Percentiles rank a stretch among this genome's conserved stretches.
Conservation (phyloP, 371 early-diverging fungal genomes). For the Syncephalastrum racemosum region DNA sequence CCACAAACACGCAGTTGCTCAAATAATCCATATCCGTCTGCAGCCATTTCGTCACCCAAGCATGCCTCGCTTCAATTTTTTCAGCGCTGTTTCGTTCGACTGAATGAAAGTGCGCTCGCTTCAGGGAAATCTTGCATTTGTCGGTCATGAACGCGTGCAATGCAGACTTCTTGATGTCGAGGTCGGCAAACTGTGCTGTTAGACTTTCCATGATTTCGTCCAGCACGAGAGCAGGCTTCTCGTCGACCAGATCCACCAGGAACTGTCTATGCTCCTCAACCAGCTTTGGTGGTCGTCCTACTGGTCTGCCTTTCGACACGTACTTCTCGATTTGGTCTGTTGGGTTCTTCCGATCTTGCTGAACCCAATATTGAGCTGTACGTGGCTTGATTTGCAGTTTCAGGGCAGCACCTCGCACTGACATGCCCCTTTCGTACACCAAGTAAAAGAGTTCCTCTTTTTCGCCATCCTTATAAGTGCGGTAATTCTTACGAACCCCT, state of each 20-base stretch:
- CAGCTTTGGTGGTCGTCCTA: conserved; percentile 17
- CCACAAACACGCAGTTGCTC: conserved; percentile 17
- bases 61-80: conserved; percentile 10
- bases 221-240: conserved; percentile 5
- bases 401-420: conserved; percentile 10
- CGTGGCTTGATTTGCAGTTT: conserved; percentile 11
- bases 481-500: too few relatives aligned
- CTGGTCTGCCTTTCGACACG: conserved; percentile 15
- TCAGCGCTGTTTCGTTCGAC: conserved; percentile 11
- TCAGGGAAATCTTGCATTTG: conserved; percentile 6
- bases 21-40: conserved; percentile 9
- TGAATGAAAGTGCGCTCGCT: conserved; percentile 10
- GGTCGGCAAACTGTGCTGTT: conserved; percentile 3
- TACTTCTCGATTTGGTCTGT: conserved; percentile 18
- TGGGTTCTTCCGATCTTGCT: conserved; percentile 21
- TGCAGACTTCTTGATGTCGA: too few relatives aligned
- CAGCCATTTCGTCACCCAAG: conserved; percentile 13
- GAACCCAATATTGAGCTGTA: too few relatives aligned
- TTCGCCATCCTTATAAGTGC: conserved; percentile 10
- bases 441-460: conserved; percentile 13
- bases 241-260: conserved; percentile 6
- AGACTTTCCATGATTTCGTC: conserved; percentile 6
- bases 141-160: conserved; percentile 1
- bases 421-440: conserved; percentile 10
- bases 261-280: conserved; percentile 3